Base-by-base conservation (phyloP, 179 eudicot species). In the Camellia oleifera region DNA sequence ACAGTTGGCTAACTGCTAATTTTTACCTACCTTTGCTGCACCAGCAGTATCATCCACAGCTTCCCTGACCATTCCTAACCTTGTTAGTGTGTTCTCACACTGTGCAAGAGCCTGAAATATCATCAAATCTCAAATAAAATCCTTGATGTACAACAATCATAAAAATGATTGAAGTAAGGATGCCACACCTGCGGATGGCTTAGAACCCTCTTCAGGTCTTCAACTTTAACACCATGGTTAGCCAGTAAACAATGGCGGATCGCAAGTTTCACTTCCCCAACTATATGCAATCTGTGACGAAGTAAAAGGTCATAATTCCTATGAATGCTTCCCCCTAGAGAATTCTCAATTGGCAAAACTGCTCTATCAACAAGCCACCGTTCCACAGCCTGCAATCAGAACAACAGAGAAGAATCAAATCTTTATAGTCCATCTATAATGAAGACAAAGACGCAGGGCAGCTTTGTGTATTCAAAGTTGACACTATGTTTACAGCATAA, bases 261-360 rank as follows among this genome's bases (percentile, higher is more conserved):
- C 56, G 85, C 77, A 82, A 95, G 82, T 85, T 91, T 89, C 75
- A 95, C 94, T 85, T 95, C 98, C 84, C 98, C 98, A 72, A 96
- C 99, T 61, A 93, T 91, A 81, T 95, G 95, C 85, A 93, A 86
- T 62, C 87, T 81, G 73, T 93, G 91, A 32, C 40, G 40, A 32
- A 32, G 40, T 32, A 32, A 32, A 32, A 32, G 40, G 40, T 32
- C 40, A 32, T 93, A 90, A 75, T 93, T 95, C 79, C 98, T 83
- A 82, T 93, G 97, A 73, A 95, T 95, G 86, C 98, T 95, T 14
- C 97, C 97, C 26, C 97, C 98, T 17, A 95, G 88, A 58, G 98
- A 91, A 83, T 95, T 95, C 81, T 93, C 97, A 81, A 95, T 90
- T n/a, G 98, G 97, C 78, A 95, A 86, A 86, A 95, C 98, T 32